Evolutionary conservation across 768 basidiomycete species (phyloP).

Genomic region (Strobilomyces echinocephalus): DNA sequence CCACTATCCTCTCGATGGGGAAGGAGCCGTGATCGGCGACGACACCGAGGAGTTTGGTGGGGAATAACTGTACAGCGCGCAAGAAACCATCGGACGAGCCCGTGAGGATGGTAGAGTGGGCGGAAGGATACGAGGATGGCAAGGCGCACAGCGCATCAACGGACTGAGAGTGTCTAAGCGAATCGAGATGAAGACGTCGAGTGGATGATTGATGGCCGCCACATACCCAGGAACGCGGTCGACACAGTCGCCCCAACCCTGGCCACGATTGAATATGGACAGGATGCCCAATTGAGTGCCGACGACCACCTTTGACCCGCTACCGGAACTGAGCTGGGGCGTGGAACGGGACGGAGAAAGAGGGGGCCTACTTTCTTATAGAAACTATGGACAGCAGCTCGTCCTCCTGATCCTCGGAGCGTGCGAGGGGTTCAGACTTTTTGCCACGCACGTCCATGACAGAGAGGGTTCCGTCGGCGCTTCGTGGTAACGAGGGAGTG

Average conservation of each 20-base stretch:
- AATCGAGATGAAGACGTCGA: slow-evolving; percentile 9
- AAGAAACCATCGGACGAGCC: slow-evolving; percentile 92
- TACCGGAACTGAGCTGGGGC: slow-evolving; percentile 23
- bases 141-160: slow-evolving; percentile 81
- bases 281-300: slow-evolving; percentile 88
- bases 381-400: slow-evolving; percentile 82
- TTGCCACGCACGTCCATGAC: slow-evolving; percentile 88
- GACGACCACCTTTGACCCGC: slow-evolving; percentile 77
- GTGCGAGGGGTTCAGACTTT: slow-evolving; percentile 68
- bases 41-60: slow-evolving; percentile 85
- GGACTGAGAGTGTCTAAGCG: slow-evolving; percentile 80
- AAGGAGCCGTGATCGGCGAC: slow-evolving; percentile 90
- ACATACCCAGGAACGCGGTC: slow-evolving; percentile 82
- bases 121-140: slow-evolving; percentile 54
- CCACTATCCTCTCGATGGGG: slow-evolving; percentile 81
- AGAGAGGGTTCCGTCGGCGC: slow-evolving; percentile 90
- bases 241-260: slow-evolving; percentile 90
- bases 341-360: neutral
- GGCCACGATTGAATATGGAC: slow-evolving; percentile 82
- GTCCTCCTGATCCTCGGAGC: slow-evolving; percentile 95
- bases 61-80: slow-evolving; percentile 80
- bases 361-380: slow-evolving; percentile 64
- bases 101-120: slow-evolving; percentile 72
- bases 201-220: neutral
- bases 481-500: slow-evolving; percentile 28